These are phyloP conservation scores for Pythium plurisporium DNA, from an alignment of 352 stramenopile genomes.

Conservation along the genomic window DNA sequence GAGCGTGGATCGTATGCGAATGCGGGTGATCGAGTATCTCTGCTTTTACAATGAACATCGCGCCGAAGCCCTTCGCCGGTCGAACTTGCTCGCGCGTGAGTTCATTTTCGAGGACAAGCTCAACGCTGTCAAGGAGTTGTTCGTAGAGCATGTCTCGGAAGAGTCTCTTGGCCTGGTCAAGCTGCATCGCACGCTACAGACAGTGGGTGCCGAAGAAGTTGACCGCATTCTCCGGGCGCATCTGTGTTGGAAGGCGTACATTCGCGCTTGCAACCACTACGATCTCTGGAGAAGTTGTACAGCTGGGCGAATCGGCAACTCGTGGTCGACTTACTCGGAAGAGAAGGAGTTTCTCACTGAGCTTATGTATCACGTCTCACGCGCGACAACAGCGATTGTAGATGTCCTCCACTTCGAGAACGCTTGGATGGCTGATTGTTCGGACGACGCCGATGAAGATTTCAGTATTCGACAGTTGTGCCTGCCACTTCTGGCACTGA, in stretches of 20 bases:
- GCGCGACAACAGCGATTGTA: slow-evolving; percentile 41
- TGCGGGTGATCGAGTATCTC: slow-evolving; percentile 64
- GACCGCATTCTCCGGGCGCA: slow-evolving; percentile 54
- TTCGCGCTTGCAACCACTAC: slow-evolving; percentile 59
- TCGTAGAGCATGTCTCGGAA: slow-evolving; percentile 54
- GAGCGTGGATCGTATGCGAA: slow-evolving; percentile 50
- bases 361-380: slow-evolving; percentile 72
- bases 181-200: slow-evolving; percentile 42
- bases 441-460: slow-evolving; percentile 40
- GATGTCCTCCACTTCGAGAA: slow-evolving; percentile 78
- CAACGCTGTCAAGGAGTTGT: slow-evolving; percentile 46
- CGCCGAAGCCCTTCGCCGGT: slow-evolving; percentile 45
- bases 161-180: slow-evolving; percentile 66
- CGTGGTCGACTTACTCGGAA: slow-evolving; percentile 52
- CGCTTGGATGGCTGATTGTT: slow-evolving; percentile 63
- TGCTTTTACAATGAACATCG: slow-evolving; percentile 73
- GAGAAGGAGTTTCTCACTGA: slow-evolving; percentile 73
- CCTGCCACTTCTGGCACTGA: slow-evolving; percentile 63
- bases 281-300: slow-evolving; percentile 69
- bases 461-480: slow-evolving; percentile 42
- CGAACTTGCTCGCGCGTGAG: slow-evolving; percentile 62
- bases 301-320: slow-evolving; percentile 11
- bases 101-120: slow-evolving; percentile 76
- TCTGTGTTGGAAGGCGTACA: slow-evolving; percentile 70
- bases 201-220: slow-evolving; percentile 39